Base-by-base conservation (phyloP, 2,329 filamentous ascomycete species). In the Phialophora chinensis region DNA sequence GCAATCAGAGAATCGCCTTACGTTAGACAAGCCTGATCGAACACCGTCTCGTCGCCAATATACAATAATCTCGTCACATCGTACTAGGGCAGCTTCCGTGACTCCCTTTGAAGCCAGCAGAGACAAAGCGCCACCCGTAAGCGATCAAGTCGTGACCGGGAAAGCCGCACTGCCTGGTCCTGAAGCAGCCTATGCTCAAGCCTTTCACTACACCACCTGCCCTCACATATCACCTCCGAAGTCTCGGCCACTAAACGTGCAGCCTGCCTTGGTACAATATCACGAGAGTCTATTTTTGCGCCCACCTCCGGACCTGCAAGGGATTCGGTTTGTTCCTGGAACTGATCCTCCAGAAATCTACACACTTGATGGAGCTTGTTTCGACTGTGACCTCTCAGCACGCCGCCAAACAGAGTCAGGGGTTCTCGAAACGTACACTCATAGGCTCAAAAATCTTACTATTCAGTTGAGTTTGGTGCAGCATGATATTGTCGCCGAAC, bases 161-260 rank as follows among this genome's bases (percentile, higher is more conserved):
- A 25, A 52, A 35, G 20, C 52, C 20, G 23, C 14, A 17, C 60
- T 71, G 38, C 67, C 69, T 47, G 65, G 63, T 38, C 65, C 69
- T 4, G 63, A 66, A 53, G 42, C 60, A 52, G 67, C 61, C 4
- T 71, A 71, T 38, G 60, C 62, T 14, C 62, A 66, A 23, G 64
- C 60, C 35, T 71, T 68, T 54, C 63, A 72, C 50, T 73, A 65
- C 58, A 72, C 68, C 11, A 57, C 49, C 25, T 73, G 71, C 59
- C 57, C 66, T 35, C 70, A 72, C 55, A 65, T 67, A 1, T 69
- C 61, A 8, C 71, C 71, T n/a, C 71, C 71, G 1, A 53, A 57
- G 23, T 66, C 66, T 4, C 62, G 68, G 14, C 71, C 71, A 8
- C 67, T 73, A n/a, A 70, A 73, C 52, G 63, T 63, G 1, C 65